A percentile compares a stretch with the other conserved stretches of the same genome.
These are phyloP conservation scores for Staphylotrichum longicolle DNA, from an alignment of 495 filamentous ascomycete species.

Conservation along the genomic window DNA sequence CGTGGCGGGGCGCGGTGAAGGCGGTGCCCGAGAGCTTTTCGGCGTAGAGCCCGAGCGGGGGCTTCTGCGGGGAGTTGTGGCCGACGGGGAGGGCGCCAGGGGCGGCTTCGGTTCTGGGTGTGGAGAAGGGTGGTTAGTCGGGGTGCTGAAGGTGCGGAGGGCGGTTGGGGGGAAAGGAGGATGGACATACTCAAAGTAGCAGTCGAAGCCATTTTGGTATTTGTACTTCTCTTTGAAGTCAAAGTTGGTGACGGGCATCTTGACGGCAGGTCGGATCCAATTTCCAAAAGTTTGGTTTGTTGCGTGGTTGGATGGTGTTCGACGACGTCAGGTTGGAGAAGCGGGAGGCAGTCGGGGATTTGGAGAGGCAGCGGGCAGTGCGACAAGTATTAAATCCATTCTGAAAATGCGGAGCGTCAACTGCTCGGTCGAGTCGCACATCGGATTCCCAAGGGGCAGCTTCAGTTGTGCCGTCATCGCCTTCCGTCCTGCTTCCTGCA, in stretches of 20 bases:
- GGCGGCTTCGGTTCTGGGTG: constrained; percentile 46
- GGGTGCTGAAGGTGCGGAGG: background rate
- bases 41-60: constrained; percentile 77
- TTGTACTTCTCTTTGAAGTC: constrained; percentile 58
- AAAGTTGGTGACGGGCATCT: constrained; percentile 59
- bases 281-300: background rate
- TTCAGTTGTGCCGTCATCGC: constrained; percentile 15
- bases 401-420: background rate
- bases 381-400: constrained; percentile 8
- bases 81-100: constrained; percentile 53
- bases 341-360: background rate
- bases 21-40: constrained; percentile 94
- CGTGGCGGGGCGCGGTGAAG: constrained; percentile 84
- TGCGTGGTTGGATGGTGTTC: background rate
- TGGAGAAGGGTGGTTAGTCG: background rate
- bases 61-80: constrained; percentile 87
- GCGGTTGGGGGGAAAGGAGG: background rate
- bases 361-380: background rate
- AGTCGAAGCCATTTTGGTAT: constrained; percentile 68
- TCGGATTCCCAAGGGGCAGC: background rate
- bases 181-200: constrained; percentile 56
- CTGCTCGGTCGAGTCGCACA: background rate
- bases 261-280: constrained; percentile 19
- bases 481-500: background rate
- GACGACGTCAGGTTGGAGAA: background rate